Evolutionary conservation across 305 asterid species (phyloP).

Genomic region (Fraxinus dipetala): DNA sequence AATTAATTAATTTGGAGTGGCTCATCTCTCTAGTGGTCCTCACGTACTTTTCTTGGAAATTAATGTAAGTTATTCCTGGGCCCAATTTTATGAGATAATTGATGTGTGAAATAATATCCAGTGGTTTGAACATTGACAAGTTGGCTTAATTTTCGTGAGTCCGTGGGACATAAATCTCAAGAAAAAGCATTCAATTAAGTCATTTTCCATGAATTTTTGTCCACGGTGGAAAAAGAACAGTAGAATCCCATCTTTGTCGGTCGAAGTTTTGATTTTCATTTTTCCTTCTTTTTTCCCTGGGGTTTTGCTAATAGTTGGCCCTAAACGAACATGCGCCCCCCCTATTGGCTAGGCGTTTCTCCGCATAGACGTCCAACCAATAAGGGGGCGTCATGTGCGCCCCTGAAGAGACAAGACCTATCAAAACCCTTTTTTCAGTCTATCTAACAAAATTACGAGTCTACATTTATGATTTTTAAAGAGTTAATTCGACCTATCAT

Average conservation of each 20-base stretch:
- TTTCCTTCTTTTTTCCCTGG: too few species aligned
- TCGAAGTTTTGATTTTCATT: not conserved
- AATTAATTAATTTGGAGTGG: not conserved
- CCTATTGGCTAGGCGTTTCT: not conserved
- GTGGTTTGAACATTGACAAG: not conserved
- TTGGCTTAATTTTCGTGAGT: not conserved
- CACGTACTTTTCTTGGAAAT: not conserved
- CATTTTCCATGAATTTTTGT: not conserved
- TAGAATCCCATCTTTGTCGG: constrained; percentile 22
- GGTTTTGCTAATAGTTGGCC: not conserved
- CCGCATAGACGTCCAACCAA: not conserved
- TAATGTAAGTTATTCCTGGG: not conserved
- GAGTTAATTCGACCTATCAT: not conserved
- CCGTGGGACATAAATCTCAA: constrained; percentile 17
- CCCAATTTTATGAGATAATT: not conserved
- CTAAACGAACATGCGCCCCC: not conserved
- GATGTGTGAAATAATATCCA: not conserved
- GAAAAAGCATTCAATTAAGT: constrained; percentile 8
- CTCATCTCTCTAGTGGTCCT: not conserved
- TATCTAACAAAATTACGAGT: not conserved
- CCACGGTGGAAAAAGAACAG: not conserved
- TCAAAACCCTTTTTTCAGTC: not conserved
- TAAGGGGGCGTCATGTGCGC: not conserved
- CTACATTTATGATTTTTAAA: not conserved
- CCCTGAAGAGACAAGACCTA: not conserved